phyloP scores from a whole-genome alignment of 2,329 filamentous ascomycete genomes.

The Aspergillus floridensis region DNA sequence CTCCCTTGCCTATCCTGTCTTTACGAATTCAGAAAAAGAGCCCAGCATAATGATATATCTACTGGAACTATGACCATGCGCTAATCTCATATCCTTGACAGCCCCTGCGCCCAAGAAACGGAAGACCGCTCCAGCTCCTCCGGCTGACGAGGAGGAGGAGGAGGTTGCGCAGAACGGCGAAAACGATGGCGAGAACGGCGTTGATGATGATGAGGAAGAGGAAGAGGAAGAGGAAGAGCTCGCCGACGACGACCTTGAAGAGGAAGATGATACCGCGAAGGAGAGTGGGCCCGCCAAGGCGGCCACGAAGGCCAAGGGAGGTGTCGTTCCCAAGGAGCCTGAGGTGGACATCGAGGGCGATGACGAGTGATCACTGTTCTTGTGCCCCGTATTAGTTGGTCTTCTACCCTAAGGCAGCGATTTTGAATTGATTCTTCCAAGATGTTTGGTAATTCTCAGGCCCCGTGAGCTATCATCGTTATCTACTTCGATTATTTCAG shows the following conservation, averaged over 20 bases:
- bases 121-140: slow-evolving; percentile 28
- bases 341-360: slow-evolving; percentile 37
- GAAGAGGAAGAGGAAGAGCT: slow-evolving; percentile 20
- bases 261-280: slow-evolving; percentile 27
- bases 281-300: slow-evolving; percentile 32
- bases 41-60: too few relatives aligned
- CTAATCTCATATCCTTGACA: slow-evolving; percentile 10
- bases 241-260: slow-evolving; percentile 16
- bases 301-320: slow-evolving; percentile 35
- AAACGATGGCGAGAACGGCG: slow-evolving; percentile 13
- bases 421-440: too few relatives aligned
- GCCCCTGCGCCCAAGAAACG: slow-evolving; percentile 32
- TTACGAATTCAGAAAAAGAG: too few relatives aligned
- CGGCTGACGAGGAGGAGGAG: slow-evolving; percentile 15
- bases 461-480: too few relatives aligned
- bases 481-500: too few relatives aligned
- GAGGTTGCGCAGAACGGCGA: slow-evolving; percentile 20
- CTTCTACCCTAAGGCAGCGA: too few relatives aligned
- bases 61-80: background rate
- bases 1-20: background rate
- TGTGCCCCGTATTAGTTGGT: too few relatives aligned
- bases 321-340: slow-evolving; percentile 29
- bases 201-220: slow-evolving; percentile 17
- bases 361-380: slow-evolving; percentile 14
- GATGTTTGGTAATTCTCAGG: too few relatives aligned